Percentiles rank a stretch among this genome's conserved stretches.
phyloP scores from a whole-genome alignment of 2,329 filamentous ascomycete genomes.

The Penicillium sp. region DNA sequence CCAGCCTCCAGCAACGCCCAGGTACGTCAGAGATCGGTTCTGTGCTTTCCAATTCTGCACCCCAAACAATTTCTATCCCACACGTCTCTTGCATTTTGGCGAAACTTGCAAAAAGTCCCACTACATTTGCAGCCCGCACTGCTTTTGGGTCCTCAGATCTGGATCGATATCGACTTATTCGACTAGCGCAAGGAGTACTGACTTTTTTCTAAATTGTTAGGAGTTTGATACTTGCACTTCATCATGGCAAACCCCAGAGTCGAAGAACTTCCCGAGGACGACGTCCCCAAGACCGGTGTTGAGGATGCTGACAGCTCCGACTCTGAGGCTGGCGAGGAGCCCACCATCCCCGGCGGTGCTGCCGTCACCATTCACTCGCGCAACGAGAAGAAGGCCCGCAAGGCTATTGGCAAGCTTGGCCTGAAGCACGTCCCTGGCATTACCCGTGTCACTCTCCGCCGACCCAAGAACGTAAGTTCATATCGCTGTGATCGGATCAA shows the following conservation, averaged over 20 bases:
- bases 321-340: constrained; percentile 53
- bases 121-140: not conserved
- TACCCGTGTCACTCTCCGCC: constrained; percentile 93
- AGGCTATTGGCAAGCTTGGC: constrained; percentile 97
- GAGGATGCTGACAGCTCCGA: constrained; percentile 61
- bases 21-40: constrained; percentile 29
- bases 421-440: constrained; percentile 95
- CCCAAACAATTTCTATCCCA: not conserved
- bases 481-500: too few species aligned
- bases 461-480: constrained; percentile 90
- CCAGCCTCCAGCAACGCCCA: constrained; percentile 29
- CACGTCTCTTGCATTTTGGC: not conserved
- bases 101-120: not conserved
- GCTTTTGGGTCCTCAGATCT: not conserved
- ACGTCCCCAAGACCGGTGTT: constrained; percentile 77
- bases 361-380: constrained; percentile 91
- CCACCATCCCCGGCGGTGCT: constrained; percentile 75
- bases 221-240: constrained; percentile 1
- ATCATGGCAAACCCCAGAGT: constrained; percentile 96
- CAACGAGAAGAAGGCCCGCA: constrained; percentile 99
- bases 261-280: constrained; percentile 90
- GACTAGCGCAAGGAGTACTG: not conserved
- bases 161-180: not conserved
- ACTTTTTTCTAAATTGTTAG: not conserved
- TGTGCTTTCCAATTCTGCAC: constrained; percentile 3